These are phyloP conservation scores for Gossypium anomalum DNA, from an alignment of 345 rosid genomes.

Conservation along the genomic window DNA sequence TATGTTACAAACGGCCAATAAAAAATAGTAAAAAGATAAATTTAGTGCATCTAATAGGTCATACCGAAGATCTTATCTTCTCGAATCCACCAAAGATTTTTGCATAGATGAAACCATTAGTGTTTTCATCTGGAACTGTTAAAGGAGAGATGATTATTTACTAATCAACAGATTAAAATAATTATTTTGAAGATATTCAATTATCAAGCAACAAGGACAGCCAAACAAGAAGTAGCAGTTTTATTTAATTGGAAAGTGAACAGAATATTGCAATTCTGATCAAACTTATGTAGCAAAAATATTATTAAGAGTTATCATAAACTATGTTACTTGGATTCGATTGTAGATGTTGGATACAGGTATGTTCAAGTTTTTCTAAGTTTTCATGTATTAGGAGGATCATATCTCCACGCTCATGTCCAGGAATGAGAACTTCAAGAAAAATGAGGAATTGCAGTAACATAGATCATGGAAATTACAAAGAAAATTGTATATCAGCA, in stretches of 20 bases:
- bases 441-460: too few species aligned
- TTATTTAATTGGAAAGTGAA: conserved; percentile 16
- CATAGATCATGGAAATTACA: too few species aligned
- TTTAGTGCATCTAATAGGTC: conserved; percentile 28
- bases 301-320: too few species aligned
- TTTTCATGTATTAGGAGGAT: too few species aligned
- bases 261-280: neutral
- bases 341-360: too few species aligned
- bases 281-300: too few species aligned
- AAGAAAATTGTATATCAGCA: too few species aligned
- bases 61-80: conserved; percentile 82
- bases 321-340: too few species aligned
- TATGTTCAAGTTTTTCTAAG: too few species aligned
- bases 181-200: conserved; percentile 1
- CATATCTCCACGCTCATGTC: too few species aligned
- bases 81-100: conserved; percentile 94
- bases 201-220: conserved; percentile 10
- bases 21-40: neutral
- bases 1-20: conserved; percentile 33
- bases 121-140: conserved; percentile 36
- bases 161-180: conserved; percentile 10
- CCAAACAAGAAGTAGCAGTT: neutral
- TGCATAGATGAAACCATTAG: conserved; percentile 77
- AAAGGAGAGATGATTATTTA: neutral
- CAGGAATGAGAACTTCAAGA: too few species aligned